Conservation (phyloP, 2,329 filamentous ascomycete genomes). For the Talaromyces sp. region DNA sequence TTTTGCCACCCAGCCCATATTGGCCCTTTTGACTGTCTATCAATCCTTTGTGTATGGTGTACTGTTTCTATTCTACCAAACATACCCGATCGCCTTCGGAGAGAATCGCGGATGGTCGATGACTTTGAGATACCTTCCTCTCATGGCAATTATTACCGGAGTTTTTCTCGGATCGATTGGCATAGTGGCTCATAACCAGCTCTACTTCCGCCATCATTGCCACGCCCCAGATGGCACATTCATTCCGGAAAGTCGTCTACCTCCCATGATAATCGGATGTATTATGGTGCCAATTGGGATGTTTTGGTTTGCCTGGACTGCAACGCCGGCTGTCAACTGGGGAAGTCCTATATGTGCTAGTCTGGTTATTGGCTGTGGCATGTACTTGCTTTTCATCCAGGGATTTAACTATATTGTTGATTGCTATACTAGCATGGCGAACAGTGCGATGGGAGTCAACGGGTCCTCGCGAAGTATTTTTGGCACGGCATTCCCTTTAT, state of each 20-base stretch:
- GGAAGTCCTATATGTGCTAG: background rate
- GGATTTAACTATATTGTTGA: background rate
- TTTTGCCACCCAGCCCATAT: background rate
- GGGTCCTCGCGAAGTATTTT: background rate
- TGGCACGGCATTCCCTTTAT: background rate
- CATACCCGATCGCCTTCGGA: background rate
- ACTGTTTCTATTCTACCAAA: background rate
- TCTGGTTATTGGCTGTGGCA: background rate
- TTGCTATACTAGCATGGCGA: background rate
- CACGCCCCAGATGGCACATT: background rate
- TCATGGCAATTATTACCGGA: background rate
- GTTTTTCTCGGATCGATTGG: background rate
- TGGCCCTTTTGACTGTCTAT: background rate
- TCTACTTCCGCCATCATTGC: background rate
- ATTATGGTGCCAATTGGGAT: background rate
- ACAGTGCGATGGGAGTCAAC: background rate
- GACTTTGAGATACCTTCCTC: background rate
- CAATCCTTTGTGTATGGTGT: background rate
- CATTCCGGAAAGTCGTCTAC: background rate
- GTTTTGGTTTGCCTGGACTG: background rate
- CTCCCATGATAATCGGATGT: background rate
- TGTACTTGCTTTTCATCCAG: background rate
- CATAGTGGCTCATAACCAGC: background rate
- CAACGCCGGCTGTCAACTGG: background rate
- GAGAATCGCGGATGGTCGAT: background rate